These are phyloP conservation scores for Solanum stenotomum DNA, from an alignment of 257 asterid species.

Conservation along the genomic window DNA sequence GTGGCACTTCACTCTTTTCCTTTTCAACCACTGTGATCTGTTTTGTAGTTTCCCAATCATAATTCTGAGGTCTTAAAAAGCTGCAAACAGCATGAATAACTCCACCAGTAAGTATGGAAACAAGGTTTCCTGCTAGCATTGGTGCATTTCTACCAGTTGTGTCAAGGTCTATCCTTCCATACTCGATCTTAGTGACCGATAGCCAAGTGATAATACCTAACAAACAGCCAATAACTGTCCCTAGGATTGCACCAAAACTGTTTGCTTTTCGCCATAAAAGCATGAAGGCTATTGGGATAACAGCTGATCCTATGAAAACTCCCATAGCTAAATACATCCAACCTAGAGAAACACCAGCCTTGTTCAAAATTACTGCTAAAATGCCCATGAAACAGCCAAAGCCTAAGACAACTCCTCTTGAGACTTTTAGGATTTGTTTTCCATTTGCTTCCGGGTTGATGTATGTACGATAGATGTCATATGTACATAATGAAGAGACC, in stretches of 20 bases:
- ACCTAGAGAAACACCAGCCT: constrained; percentile 80
- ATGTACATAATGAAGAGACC: constrained; percentile 82
- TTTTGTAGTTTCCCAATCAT: constrained; percentile 77
- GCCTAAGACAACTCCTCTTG: constrained; percentile 47
- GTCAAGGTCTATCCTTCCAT: constrained; percentile 74
- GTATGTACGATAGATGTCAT: constrained; percentile 81
- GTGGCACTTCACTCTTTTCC: constrained; percentile 44
- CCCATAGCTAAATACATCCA: constrained; percentile 98
- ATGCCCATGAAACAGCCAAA: constrained; percentile 90
- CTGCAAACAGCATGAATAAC: constrained; percentile 66
- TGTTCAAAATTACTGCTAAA: constrained; percentile 71
- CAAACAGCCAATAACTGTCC: constrained; percentile 56
- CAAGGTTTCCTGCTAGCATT: constrained; percentile 86
- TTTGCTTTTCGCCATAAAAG: constrained; percentile 84
- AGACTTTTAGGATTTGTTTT: constrained; percentile 56
- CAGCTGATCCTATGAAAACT: constrained; percentile 84
- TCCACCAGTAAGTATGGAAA: constrained; percentile 76
- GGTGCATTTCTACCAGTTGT: constrained; percentile 92
- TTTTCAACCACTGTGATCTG: constrained; percentile 77
- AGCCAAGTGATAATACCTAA: constrained; percentile 84
- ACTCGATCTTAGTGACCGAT: constrained; percentile 55
- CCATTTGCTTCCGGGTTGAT: constrained; percentile 83
- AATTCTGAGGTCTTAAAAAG: constrained; percentile 61
- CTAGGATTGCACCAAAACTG: constrained; percentile 67
- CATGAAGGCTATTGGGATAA: constrained; percentile 86